Evolutionary conservation across 2,329 filamentous ascomycete genomes (phyloP), one percentile per base, ranked within the genome.

Genomic region (Sarocladium oryzae): DNA sequence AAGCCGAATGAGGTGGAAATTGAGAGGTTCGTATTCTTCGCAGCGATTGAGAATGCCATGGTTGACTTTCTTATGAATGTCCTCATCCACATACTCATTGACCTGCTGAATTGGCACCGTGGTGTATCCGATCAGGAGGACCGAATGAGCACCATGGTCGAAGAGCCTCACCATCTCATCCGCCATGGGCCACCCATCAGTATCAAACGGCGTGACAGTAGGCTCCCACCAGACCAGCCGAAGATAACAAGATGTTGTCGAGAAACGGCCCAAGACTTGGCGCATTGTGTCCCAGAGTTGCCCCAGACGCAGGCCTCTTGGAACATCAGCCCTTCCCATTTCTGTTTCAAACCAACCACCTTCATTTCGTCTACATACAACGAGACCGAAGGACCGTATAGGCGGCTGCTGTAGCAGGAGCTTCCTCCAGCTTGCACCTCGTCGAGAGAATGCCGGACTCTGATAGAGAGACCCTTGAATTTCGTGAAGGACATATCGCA

Each of bases 161-260:
- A 52, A 52, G 4, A 52, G 24, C 18, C 32, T 21, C 6, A 52
- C 38, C 32, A 52, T 46, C 21, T 52, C 50, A 16, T 52, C 50
- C 16, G 50, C 50, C 50, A 52, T 52, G 4, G 50, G 50, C 26
- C 41, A 52, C 21, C 36, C 24, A 16, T 36, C 38, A 15, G 33
- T 52, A 15, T 52, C 50, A 15, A 52, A 46, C 4, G 50, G 30
- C 15, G 38, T 52, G 10, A 52, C 38, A 3, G 38, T 52, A 11
- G 50, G 50, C 30, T 52, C 50, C 50, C 50, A 52, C 50, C 50
- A 52, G 2, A 48, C 50, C 6, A 52, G 40, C 18, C 50, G 38
- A 23, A 52, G 40, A 13, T 37, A 33, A 28, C 50, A 52, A 4
- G 41, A 37, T 7, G 15, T 46, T 8, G 50, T 46, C 28, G 38